Conservation (phyloP, 129 eudicot species). For the Oenanthe sinensis region DNA sequence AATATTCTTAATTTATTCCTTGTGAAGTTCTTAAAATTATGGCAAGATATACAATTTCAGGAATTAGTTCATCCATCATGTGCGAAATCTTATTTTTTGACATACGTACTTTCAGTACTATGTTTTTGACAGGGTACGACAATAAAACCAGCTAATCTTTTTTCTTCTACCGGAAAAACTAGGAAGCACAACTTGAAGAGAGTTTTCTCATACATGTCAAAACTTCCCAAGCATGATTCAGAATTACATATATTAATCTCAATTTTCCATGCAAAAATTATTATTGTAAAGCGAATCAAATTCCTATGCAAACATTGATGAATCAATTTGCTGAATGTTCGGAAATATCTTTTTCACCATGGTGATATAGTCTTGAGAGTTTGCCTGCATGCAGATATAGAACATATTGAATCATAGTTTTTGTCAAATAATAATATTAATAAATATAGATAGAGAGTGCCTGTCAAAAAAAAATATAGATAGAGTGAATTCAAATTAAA, state of each 20-base stretch:
- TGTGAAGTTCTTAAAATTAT: no score
- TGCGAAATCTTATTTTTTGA: no score
- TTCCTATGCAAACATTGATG: slow-evolving; percentile 51
- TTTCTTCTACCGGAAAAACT: no score
- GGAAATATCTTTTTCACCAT: slow-evolving; percentile 65
- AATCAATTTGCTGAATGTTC: slow-evolving; percentile 76
- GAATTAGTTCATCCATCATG: no score
- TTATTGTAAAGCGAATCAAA: not conserved
- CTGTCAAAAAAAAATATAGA: no score
- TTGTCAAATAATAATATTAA: not conserved
- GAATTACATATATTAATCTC: not conserved
- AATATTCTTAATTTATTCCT: no score
- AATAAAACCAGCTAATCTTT: no score
- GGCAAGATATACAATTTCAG: no score
- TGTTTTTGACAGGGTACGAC: no score
- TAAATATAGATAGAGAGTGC: no score
- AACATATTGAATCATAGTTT: not conserved
- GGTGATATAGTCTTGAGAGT: slow-evolving; percentile 37
- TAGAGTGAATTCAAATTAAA: not conserved
- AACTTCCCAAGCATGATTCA: not conserved
- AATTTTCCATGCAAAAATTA: not conserved
- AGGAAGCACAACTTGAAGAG: not conserved
- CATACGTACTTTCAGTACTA: no score
- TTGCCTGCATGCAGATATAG: slow-evolving; percentile 44
- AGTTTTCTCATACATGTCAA: not conserved